Evolutionary conservation across 1,284 basidiomycete genomes (phyloP), one percentile per base, ranked within the genome.

Genomic region (Mycena citricolor): DNA sequence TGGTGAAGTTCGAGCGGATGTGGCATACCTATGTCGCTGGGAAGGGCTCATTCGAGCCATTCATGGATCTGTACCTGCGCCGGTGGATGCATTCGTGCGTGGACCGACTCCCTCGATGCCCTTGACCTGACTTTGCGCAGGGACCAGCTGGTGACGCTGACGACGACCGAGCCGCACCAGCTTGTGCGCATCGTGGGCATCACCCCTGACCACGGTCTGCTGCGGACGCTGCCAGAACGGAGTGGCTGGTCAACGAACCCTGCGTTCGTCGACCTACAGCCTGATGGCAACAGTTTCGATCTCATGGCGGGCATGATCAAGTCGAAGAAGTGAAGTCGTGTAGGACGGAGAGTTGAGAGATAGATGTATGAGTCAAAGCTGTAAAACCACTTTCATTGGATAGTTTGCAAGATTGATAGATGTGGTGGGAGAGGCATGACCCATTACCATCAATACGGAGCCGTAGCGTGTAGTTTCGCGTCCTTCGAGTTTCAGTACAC

Each of bases 281-380:
- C 95, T 3, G 94, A 98, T 59, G 93, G 94, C 22, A 99, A 99
- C 63, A 91, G 90, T 59, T 98, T 99, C 59, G 95, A 98, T 64
- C 76, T 98, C 60, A 89, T 98, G 83, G 79, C 84, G 40, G 91
- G 92, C 22, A 66, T 99, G 61, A 94, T 99, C 32, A 74, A 69
- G 51, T 58, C 65, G 0, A 76, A 76, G 50, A 50, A 56, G 29
- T 65, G 43, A 57, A 14, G n/a, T 24, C 17, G 26, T 7, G 26
- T 34, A n/a, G n/a, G n/a, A n/a, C n/a, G n/a, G n/a, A n/a, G n/a
- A n/a, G n/a, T n/a, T n/a, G n/a, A n/a, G n/a, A n/a, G n/a, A n/a
- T n/a, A n/a, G n/a, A n/a, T n/a, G n/a, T n/a, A n/a, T n/a, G n/a
- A n/a, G n/a, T n/a, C n/a, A n/a, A n/a, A n/a, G n/a, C n/a, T n/a